Base-by-base conservation (phyloP, 768 basidiomycete genomes). In the Auricularia sp. region DNA sequence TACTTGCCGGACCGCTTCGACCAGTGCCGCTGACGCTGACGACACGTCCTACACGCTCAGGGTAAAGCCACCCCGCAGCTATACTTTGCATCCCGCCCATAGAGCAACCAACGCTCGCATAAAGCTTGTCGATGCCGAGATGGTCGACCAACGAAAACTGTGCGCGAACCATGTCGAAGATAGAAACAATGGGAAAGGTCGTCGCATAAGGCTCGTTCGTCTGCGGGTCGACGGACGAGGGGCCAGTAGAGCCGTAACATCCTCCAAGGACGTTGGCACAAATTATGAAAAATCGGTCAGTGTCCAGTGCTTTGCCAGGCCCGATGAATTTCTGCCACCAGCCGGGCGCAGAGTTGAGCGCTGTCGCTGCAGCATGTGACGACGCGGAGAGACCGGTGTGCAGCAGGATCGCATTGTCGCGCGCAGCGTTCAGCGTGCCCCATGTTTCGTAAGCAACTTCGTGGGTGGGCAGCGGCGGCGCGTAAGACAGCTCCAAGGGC, bases 321-420 rank as follows among this genome's bases (percentile, higher is more conserved):
- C 97, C 97, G 68, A 99, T 94, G 76, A 98, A 99, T 70, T 90
- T 88, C 76, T 98, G 91, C 97, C 97, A 99, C 97, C 97, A 99
- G 3, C 97, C 96, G 8, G 89, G 86, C 0, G 89, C 75, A 1
- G 88, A 82, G 69, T 96, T 99, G 3, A 78, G 73, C 3, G 79
- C 71, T 0, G 93, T 93, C 23, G 90, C 87, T 2, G 93, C 91
- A 0, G 94, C 93, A 76, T 99, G 97, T 0, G 94, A 97, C 1
- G 93, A 95, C 0, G 95, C 97, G 11, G 92, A 95, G 3, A 99
- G 83, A 18, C 97, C 97, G 0, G 97, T 99, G 71, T 98, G 95
- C 11, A 99, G 83, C 12, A 99, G 86, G 61, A 99, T 94, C 61
- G 83, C 96, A 71, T 99, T 98, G 74, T 93, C 88, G 54, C 80